A percentile compares a stretch with the other conserved stretches of the same genome.
These are phyloP conservation scores for Neoarthrinium moseri DNA, from an alignment of 2,329 filamentous ascomycete species.

Conservation along the genomic window DNA sequence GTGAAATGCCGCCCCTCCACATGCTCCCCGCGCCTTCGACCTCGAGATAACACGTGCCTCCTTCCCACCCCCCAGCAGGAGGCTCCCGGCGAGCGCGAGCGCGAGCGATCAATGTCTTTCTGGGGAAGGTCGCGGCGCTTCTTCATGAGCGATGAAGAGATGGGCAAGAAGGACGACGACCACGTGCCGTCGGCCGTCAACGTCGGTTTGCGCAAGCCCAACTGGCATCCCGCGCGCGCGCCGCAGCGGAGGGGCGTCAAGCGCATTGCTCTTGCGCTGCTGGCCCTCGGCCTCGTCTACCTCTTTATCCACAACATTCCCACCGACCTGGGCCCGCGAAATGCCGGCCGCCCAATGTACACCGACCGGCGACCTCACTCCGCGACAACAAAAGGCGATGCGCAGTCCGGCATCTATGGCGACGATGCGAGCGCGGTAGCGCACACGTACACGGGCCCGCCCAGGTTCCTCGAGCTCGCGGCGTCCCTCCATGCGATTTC, in stretches of 20 bases:
- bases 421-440: constrained; percentile 13
- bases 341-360: constrained; percentile 33
- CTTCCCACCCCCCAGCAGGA: neutral
- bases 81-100: neutral
- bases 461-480: constrained; percentile 67
- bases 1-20: neutral
- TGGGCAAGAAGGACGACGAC: constrained; percentile 62
- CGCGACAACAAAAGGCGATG: neutral
- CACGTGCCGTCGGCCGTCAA: constrained; percentile 32
- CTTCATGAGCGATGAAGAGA: constrained; percentile 52
- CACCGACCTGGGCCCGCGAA: constrained; percentile 35
- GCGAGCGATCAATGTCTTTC: constrained; percentile 20
- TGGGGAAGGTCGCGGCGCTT: constrained; percentile 41
- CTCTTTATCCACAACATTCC: constrained; percentile 66
- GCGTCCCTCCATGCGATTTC: constrained; percentile 60
- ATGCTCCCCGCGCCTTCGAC: constrained; percentile 1
- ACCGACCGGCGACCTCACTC: neutral
- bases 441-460: constrained; percentile 64
- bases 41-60: neutral
- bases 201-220: constrained; percentile 24
- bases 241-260: constrained; percentile 53
- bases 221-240: constrained; percentile 42
- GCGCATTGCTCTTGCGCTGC: constrained; percentile 46
- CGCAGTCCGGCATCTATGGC: constrained; percentile 10
- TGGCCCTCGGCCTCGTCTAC: constrained; percentile 54